These are phyloP conservation scores for Leucogyrophana mollusca DNA, from an alignment of 768 basidiomycete genomes.

Conservation along the genomic window DNA sequence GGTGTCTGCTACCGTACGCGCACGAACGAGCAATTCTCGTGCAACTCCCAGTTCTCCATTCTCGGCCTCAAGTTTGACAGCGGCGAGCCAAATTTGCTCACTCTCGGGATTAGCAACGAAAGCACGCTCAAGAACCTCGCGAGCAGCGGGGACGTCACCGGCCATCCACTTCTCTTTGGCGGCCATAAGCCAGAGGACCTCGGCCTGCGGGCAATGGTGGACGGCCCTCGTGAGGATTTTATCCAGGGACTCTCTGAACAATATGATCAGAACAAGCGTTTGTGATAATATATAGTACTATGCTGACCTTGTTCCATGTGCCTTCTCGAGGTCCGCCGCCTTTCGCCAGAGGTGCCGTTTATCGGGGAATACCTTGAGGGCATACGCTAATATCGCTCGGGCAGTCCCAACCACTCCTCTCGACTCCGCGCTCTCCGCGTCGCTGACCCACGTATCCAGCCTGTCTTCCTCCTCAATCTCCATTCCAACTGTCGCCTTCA, in stretches of 20 bases:
- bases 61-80: conserved; percentile 95
- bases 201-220: conserved; percentile 90
- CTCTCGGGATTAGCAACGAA: conserved; percentile 96
- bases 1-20: conserved; percentile 88
- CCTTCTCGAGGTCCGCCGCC: conserved; percentile 92
- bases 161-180: conserved; percentile 96
- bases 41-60: conserved; percentile 90
- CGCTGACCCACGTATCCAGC: conserved; percentile 85
- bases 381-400: conserved; percentile 86
- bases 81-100: conserved; percentile 97
- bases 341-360: conserved; percentile 82
- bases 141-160: conserved; percentile 88
- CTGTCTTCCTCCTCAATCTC: conserved; percentile 96
- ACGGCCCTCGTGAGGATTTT: conserved; percentile 82
- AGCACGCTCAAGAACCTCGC: conserved; percentile 83
- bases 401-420: conserved; percentile 80
- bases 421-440: conserved; percentile 80
- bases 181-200: conserved; percentile 96
- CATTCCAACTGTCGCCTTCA: conserved; percentile 91
- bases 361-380: conserved; percentile 88
- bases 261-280: conserved; percentile 3
- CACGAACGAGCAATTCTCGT: conserved; percentile 81
- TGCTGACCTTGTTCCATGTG: conserved; percentile 75
- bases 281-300: background rate
- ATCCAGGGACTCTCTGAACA: conserved; percentile 69